Conservation (phyloP, 768 basidiomycete species). For the Pulveroboletus sp. region DNA sequence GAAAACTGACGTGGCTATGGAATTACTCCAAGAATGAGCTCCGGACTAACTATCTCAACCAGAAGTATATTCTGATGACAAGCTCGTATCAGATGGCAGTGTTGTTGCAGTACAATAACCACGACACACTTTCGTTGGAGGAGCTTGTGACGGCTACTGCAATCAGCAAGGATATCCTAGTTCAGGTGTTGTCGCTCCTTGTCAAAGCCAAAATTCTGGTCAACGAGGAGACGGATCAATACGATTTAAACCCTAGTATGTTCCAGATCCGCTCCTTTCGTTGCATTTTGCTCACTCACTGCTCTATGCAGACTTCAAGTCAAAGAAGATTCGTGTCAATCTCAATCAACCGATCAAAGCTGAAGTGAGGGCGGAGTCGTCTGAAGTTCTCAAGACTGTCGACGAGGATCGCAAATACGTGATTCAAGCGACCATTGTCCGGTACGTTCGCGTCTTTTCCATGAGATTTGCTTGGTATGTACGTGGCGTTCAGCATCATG, state of each 20-base stretch:
- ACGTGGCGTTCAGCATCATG: slow-evolving; percentile 64
- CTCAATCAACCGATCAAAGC: slow-evolving; percentile 91
- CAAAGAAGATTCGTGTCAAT: slow-evolving; percentile 90
- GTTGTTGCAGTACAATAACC: slow-evolving; percentile 89
- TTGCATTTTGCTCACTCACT: slow-evolving; percentile 7
- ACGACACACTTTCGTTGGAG: slow-evolving; percentile 77
- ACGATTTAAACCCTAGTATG: slow-evolving; percentile 83
- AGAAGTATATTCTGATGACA: slow-evolving; percentile 95
- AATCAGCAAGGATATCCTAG: slow-evolving; percentile 75
- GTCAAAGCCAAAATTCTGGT: slow-evolving; percentile 88
- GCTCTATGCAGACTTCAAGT: slow-evolving; percentile 64
- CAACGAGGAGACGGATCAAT: slow-evolving; percentile 84
- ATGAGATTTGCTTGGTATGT: neutral
- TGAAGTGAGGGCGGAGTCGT: slow-evolving; percentile 87
- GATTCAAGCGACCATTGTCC: slow-evolving; percentile 91
- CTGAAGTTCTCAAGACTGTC: slow-evolving; percentile 87
- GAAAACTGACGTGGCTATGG: slow-evolving; percentile 98
- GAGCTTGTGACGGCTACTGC: slow-evolving; percentile 78
- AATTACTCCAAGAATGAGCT: slow-evolving; percentile 97
- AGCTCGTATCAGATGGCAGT: slow-evolving; percentile 94
- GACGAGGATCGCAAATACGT: slow-evolving; percentile 97
- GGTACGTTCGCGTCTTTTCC: slow-evolving; percentile 31
- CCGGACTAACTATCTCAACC: slow-evolving; percentile 85
- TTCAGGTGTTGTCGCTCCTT: slow-evolving; percentile 56
- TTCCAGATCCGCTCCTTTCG: neutral